Conservation (phyloP, 2,329 filamentous ascomycete genomes). For the Zalaria obscura region DNA sequence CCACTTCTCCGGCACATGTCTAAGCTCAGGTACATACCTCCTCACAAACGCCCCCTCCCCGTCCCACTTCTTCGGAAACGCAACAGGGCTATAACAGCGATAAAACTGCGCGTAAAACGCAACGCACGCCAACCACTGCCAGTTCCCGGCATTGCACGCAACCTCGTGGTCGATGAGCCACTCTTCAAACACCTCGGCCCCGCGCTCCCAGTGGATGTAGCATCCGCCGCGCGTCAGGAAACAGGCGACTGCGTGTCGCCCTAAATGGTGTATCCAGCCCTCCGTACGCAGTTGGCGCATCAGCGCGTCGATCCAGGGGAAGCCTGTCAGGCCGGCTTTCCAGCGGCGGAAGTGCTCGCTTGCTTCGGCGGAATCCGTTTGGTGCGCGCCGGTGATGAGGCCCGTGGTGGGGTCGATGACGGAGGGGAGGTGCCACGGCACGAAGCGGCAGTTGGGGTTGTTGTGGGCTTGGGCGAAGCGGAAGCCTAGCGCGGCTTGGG, state of each 20-base stretch:
- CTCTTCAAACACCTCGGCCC: slow-evolving; percentile 66
- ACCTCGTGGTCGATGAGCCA: slow-evolving; percentile 61
- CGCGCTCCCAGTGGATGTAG: slow-evolving; percentile 67
- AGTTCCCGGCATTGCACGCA: slow-evolving; percentile 61
- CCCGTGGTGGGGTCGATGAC: slow-evolving; percentile 35
- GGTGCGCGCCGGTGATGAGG: slow-evolving; percentile 44
- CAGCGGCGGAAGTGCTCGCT: slow-evolving; percentile 55
- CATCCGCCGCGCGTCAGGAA: slow-evolving; percentile 70
- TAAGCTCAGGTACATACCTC: slow-evolving; percentile 54
- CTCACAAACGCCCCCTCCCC: slow-evolving; percentile 50
- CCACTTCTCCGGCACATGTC: slow-evolving; percentile 47
- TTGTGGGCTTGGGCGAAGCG: slow-evolving; percentile 49
- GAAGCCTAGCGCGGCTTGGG: slow-evolving; percentile 53
- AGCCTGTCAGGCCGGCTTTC: slow-evolving; percentile 56
- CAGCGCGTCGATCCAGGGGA: slow-evolving; percentile 68
- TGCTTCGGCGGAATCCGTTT: slow-evolving; percentile 47
- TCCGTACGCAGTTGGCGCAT: slow-evolving; percentile 61
- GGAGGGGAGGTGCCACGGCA: slow-evolving; percentile 64
- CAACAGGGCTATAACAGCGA: slow-evolving; percentile 54
- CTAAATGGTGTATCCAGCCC: slow-evolving; percentile 71
- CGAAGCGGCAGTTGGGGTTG: slow-evolving; percentile 56
- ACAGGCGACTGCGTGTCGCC: slow-evolving; percentile 63
- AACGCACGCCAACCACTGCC: slow-evolving; percentile 65
- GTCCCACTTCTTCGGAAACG: slow-evolving; percentile 66
- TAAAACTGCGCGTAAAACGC: slow-evolving; percentile 64